Evolutionary conservation across 331 rosid genomes (phyloP), one percentile per base, ranked within the genome.

Genomic region (Quercus lobata): DNA sequence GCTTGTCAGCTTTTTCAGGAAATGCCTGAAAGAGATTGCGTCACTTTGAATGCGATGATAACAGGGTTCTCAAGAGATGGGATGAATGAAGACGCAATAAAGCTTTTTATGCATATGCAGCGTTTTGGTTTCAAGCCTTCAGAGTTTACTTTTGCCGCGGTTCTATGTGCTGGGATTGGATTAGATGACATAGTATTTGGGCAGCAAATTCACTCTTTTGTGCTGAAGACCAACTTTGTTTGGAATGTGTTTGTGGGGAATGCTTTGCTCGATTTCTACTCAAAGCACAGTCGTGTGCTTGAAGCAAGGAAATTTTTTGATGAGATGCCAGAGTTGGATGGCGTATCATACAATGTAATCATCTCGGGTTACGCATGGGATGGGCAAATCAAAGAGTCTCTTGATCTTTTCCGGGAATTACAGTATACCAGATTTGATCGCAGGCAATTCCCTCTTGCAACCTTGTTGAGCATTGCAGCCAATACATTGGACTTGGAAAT

Each of bases 201-300:
- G 49, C 82, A 81, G 76, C 93, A 91, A 83, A 84, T 94, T 84
- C 98, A 92, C 19, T 76, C 94, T 80, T 75, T 82, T 78, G 89
- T 83, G 24, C 81, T 91, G 83, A 94, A 94, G 88, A 81, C 89
- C 46, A 86, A 87, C 70, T 91, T 88, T 69, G 88, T 81, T 17
- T 85, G 91, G 90, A 85, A 92, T 71, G 97, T 94, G 76, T 94
- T 94, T 82, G 92, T 92, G 83, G 97, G 95, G 66, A 92, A 92
- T 89, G 94, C 94, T 65, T 91, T 94, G 86, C 97, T 94, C 6
- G 95, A 94, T 79, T 94, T 87, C 88, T 94, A 94, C 79, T 88
- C 95, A 2, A 94, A 94, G 85, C 94, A 90, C 63, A 91, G 88
- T 69, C 70, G 60, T 32, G 72, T 89, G 70, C 79, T 55, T 46